Conservation (phyloP, 23 red algal species). For the Gracilaria gracilis region DNA sequence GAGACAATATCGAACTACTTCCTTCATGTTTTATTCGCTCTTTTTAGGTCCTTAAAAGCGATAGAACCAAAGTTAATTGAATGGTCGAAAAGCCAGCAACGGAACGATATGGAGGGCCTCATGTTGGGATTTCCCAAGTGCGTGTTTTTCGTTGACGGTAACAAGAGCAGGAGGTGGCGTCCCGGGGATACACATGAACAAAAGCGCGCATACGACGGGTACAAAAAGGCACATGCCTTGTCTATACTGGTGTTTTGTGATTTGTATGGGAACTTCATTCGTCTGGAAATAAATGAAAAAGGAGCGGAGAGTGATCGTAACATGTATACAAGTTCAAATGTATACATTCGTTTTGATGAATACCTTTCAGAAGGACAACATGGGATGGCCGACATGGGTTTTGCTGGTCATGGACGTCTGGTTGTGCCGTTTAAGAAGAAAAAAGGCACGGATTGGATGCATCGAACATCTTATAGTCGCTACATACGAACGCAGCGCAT, state of each 20-base stretch:
- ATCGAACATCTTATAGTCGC: neutral
- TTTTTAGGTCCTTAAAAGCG: neutral
- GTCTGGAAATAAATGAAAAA: slow-evolving; percentile 21
- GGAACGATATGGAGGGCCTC: neutral
- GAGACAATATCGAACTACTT: neutral
- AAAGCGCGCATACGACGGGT: slow-evolving; percentile 35
- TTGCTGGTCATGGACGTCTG: slow-evolving; percentile 16
- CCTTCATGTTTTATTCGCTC: neutral
- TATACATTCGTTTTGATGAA: neutral
- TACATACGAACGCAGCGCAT: slow-evolving; percentile 22
- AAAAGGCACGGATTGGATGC: slow-evolving; percentile 26
- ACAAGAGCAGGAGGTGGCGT: slow-evolving; percentile 26
- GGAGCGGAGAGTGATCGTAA: slow-evolving; percentile 24
- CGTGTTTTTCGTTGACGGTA: slow-evolving; percentile 25
- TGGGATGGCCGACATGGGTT: slow-evolving; percentile 57
- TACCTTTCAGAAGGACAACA: slow-evolving; percentile 29
- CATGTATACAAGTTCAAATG: slow-evolving; percentile 3
- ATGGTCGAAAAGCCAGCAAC: neutral
- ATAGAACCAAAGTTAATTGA: neutral
- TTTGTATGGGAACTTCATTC: slow-evolving; percentile 33
- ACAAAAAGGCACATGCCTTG: slow-evolving; percentile 37
- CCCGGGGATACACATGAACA: slow-evolving; percentile 2
- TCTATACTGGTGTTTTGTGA: slow-evolving; percentile 22
- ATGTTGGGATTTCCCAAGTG: slow-evolving; percentile 22
- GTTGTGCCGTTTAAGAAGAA: slow-evolving; percentile 14